phyloP scores from a whole-genome alignment of 2,329 filamentous ascomycete genomes.

The Aureobasidium mangrovei region DNA sequence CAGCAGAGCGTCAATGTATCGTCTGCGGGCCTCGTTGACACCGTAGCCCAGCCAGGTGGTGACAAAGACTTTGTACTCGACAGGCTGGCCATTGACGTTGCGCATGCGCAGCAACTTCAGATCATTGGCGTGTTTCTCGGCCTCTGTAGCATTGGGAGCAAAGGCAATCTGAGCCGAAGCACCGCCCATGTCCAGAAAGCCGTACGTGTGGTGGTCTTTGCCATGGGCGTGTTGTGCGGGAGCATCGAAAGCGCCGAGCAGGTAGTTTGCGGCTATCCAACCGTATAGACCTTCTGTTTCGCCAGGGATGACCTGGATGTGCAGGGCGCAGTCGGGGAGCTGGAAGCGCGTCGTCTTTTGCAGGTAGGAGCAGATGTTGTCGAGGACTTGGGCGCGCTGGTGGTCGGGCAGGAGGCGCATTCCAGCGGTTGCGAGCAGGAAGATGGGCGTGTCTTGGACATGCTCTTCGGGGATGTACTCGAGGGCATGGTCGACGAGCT shows the following conservation, averaged over 20 bases:
- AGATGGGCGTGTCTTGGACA: conserved; percentile 78
- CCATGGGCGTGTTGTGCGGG: conserved; percentile 69
- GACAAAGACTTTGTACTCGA: conserved; percentile 86
- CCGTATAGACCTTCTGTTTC: conserved; percentile 95
- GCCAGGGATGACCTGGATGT: conserved; percentile 90
- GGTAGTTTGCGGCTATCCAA: conserved; percentile 94
- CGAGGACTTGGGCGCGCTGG: conserved; percentile 64
- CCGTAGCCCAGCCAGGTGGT: conserved; percentile 96
- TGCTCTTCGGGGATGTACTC: conserved; percentile 67
- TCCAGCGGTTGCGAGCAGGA: conserved; percentile 89
- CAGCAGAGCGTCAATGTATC: conserved; percentile 72
- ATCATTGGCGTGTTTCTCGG: conserved; percentile 80
- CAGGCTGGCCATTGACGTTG: conserved; percentile 64
- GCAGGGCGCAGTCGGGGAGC: conserved; percentile 78
- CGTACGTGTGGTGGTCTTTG: conserved; percentile 87
- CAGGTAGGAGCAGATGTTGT: conserved; percentile 75
- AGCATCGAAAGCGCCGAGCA: conserved; percentile 81
- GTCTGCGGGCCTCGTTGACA: conserved; percentile 81
- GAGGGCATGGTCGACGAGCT: conserved; percentile 73
- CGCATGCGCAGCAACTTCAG: conserved; percentile 78
- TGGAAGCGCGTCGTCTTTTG: conserved; percentile 68
- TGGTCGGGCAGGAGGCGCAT: conserved; percentile 74
- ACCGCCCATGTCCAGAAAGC: conserved; percentile 96
- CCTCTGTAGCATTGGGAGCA: conserved; percentile 85
- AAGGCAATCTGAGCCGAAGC: conserved; percentile 98